These are phyloP conservation scores for Phaseolus lunatus DNA, from an alignment of 306 rosid species.

Conservation along the genomic window DNA sequence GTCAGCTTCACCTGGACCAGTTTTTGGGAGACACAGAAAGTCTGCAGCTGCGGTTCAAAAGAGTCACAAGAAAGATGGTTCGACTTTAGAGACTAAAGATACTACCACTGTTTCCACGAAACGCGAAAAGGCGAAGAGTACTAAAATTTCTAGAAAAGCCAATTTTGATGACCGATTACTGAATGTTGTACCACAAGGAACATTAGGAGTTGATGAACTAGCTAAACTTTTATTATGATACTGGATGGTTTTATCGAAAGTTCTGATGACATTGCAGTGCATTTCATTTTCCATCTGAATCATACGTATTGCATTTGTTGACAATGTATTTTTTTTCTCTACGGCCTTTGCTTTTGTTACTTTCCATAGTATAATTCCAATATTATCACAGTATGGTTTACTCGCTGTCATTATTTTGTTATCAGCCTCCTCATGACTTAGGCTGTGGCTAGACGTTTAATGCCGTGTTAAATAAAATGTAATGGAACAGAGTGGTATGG, in stretches of 20 bases:
- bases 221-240: conserved; percentile 76
- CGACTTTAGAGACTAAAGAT: conserved; percentile 46
- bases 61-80: conserved; percentile 42
- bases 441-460: background rate
- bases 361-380: background rate
- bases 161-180: conserved; percentile 59
- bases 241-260: background rate
- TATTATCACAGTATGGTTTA: background rate
- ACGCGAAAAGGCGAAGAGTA: conserved; percentile 60
- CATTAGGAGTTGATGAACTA: conserved; percentile 84
- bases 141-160: conserved; percentile 50
- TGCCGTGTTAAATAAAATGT: background rate
- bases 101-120: conserved; percentile 32
- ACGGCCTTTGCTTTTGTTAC: background rate
- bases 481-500: background rate
- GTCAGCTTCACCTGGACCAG: conserved; percentile 78
- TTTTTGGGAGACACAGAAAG: conserved; percentile 58
- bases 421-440: background rate
- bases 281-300: conserved; percentile 9
- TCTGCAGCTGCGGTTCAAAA: conserved; percentile 35
- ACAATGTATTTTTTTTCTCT: background rate
- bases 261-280: background rate
- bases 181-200: conserved; percentile 78
- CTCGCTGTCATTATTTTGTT: background rate
- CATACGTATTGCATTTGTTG: conserved; percentile 21